phyloP scores from a whole-genome alignment of 768 basidiomycete species.

The Trametes sanguinea region DNA sequence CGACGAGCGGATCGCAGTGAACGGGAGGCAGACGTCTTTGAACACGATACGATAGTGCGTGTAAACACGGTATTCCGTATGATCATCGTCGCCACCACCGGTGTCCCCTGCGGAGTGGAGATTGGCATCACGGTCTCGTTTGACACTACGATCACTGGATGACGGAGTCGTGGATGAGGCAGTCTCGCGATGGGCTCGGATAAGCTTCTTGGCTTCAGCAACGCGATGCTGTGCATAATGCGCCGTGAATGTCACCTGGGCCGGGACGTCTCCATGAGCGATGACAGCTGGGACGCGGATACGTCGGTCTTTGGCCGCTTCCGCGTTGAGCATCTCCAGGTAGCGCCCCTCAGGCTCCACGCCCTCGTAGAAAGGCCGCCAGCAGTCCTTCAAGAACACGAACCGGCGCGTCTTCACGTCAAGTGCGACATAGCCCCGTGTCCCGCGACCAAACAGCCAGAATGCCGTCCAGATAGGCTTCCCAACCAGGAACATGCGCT shows the following conservation, averaged over 20 bases:
- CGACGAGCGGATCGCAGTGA: not conserved
- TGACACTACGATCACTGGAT: no score
- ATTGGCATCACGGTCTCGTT: no score
- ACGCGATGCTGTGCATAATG: not conserved
- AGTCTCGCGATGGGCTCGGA: no score
- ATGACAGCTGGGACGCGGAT: not conserved
- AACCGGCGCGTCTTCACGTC: not conserved
- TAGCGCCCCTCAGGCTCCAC: slow-evolving; percentile 1
- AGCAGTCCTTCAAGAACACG: slow-evolving; percentile 11
- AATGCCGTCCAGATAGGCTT: no score
- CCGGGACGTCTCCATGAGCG: slow-evolving; percentile 2
- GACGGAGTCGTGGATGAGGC: not conserved
- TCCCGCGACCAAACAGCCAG: no score
- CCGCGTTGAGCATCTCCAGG: not conserved
- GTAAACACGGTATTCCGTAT: not conserved
- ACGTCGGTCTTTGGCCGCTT: no score
- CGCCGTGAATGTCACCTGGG: not conserved
- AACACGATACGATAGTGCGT: slow-evolving; percentile 18
- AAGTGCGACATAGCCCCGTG: no score
- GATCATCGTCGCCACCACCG: not conserved
- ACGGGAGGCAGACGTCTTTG: slow-evolving; percentile 8
- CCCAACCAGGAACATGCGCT: no score
- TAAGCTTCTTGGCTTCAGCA: not conserved
- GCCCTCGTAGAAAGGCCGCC: slow-evolving; percentile 1
- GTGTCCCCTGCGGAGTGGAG: not conserved